phyloP scores from a whole-genome alignment of 2,329 filamentous ascomycete species.

The Lachnum nothofagi region DNA sequence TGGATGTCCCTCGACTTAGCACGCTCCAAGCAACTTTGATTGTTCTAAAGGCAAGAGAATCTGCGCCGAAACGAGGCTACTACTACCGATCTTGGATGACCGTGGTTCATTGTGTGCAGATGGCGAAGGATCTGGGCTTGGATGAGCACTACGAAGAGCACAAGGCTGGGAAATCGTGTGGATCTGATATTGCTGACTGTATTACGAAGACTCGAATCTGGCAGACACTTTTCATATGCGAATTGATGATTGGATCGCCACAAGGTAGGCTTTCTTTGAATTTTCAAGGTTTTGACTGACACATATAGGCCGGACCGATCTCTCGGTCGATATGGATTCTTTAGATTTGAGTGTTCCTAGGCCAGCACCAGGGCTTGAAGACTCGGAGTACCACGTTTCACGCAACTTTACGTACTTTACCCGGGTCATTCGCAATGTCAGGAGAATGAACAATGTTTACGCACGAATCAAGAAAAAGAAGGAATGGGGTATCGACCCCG shows the following conservation, averaged over 20 bases:
- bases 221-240: constrained; percentile 80
- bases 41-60: constrained; percentile 83
- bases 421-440: constrained; percentile 71
- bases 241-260: constrained; percentile 88
- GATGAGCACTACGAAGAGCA: constrained; percentile 83
- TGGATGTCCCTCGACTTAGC: constrained; percentile 83
- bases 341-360: constrained; percentile 68
- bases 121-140: constrained; percentile 86
- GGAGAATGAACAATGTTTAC: constrained; percentile 71
- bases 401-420: constrained; percentile 80
- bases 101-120: constrained; percentile 82
- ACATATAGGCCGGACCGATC: constrained; percentile 64
- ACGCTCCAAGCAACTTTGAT: constrained; percentile 87
- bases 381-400: constrained; percentile 70
- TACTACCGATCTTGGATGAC: constrained; percentile 98
- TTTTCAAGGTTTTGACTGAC: constrained; percentile 15
- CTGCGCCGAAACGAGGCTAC: constrained; percentile 87
- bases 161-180: constrained; percentile 65
- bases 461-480: constrained; percentile 67
- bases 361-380: constrained; percentile 62
- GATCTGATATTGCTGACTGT: constrained; percentile 67
- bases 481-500: constrained; percentile 82
- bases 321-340: constrained; percentile 67
- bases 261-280: constrained; percentile 59
- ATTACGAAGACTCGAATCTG: constrained; percentile 80